phyloP scores from a whole-genome alignment of 1,139 yeast species.

The Saccharomyces hybrid region DNA sequence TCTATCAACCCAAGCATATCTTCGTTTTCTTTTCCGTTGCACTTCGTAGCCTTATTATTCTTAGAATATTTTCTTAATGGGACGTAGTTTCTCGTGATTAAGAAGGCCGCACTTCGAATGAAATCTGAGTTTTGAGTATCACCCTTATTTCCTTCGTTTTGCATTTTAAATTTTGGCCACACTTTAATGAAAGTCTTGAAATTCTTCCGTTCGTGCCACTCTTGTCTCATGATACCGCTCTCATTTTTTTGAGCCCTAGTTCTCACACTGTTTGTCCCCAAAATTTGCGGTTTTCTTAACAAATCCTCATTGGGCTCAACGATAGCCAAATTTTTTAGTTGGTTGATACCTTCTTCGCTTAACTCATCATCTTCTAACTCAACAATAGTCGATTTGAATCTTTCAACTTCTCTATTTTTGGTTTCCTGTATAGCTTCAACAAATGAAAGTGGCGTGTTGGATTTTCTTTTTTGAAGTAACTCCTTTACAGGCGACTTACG shows the following conservation, averaged over 20 bases:
- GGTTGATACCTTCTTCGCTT: constrained; percentile 28
- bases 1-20: neutral
- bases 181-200: constrained; percentile 33
- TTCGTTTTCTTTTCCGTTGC: neutral
- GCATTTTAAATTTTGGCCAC: constrained; percentile 16
- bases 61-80: constrained; percentile 4
- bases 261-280: neutral
- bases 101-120: constrained; percentile 15
- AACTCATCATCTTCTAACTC: constrained; percentile 25
- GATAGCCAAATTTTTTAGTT: constrained; percentile 29
- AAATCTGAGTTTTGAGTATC: constrained; percentile 6
- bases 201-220: constrained; percentile 32
- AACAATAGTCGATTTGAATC: constrained; percentile 21
- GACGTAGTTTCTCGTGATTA: constrained; percentile 27
- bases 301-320: constrained; percentile 21
- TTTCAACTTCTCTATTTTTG: constrained; percentile 28
- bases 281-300: neutral
- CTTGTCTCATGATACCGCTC: constrained; percentile 9
- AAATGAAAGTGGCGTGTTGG: constrained; percentile 13
- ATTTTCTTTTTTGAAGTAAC: constrained; percentile 2
- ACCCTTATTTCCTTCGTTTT: constrained; percentile 4
- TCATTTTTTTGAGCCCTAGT: neutral
- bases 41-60: neutral
- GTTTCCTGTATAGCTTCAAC: constrained; percentile 30
- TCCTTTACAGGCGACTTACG: neutral